phyloP scores from a whole-genome alignment of 2,329 filamentous ascomycete genomes.

The Exophiala bonariae region DNA sequence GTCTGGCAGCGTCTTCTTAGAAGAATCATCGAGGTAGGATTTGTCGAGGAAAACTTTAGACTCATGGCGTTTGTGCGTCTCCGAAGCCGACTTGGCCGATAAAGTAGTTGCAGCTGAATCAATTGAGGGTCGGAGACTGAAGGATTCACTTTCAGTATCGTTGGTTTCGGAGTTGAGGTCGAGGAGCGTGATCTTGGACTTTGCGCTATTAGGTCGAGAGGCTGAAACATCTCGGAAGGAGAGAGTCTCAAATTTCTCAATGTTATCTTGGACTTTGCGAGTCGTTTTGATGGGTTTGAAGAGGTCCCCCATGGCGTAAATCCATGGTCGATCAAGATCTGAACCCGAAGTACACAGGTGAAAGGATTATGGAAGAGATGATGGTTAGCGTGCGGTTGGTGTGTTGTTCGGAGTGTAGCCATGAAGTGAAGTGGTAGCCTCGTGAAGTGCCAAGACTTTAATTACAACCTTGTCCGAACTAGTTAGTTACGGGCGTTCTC shows the following conservation, averaged over 20 bases:
- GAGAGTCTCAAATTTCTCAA: slow-evolving; percentile 39
- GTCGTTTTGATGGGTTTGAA: slow-evolving; percentile 53
- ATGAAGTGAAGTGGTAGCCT: too few species aligned
- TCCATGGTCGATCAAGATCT: slow-evolving; percentile 8
- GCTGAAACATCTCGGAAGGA: slow-evolving; percentile 19
- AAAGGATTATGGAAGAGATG: too few species aligned
- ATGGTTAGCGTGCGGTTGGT: too few species aligned
- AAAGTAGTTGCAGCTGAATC: slow-evolving; percentile 36
- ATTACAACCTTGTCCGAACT: too few species aligned
- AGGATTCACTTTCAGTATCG: slow-evolving; percentile 10
- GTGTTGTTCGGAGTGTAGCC: too few species aligned
- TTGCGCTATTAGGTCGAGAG: slow-evolving; percentile 8
- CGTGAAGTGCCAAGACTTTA: too few species aligned
- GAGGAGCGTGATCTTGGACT: slow-evolving; percentile 23
- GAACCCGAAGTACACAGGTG: too few species aligned
- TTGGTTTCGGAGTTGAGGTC: slow-evolving; percentile 14
- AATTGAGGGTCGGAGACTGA: slow-evolving; percentile 16
- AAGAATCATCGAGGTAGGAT: slow-evolving; percentile 19
- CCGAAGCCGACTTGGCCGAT: slow-evolving; percentile 9
- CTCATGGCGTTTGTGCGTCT: slow-evolving; percentile 20
- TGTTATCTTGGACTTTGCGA: slow-evolving; percentile 51
- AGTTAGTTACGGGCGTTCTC: too few species aligned
- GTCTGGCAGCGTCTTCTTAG: slow-evolving; percentile 31
- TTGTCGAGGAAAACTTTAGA: slow-evolving; percentile 26
- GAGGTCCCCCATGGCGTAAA: slow-evolving; percentile 54